These are phyloP conservation scores for Dictyostelium intermedium DNA, from an alignment of 78 protist genomes.

Conservation along the genomic window DNA sequence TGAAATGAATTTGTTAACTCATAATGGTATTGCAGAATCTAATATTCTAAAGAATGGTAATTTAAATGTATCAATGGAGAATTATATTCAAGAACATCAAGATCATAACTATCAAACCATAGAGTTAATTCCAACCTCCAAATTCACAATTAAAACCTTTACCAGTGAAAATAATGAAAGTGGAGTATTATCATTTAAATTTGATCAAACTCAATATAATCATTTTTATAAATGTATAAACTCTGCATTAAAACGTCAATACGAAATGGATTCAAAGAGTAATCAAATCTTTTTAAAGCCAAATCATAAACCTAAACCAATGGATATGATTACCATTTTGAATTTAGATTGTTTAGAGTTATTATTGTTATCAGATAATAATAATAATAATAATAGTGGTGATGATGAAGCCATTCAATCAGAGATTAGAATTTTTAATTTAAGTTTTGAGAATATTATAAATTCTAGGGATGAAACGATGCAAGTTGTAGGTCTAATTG, in stretches of 20 bases:
- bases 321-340: neutral
- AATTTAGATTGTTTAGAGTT: neutral
- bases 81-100: neutral
- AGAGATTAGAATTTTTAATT: neutral
- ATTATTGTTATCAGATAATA: neutral
- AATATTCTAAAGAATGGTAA: neutral
- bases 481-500: constrained; percentile 9
- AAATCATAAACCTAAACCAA: neutral
- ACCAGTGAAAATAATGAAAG: neutral
- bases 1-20: constrained; percentile 4
- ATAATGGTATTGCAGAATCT: neutral
- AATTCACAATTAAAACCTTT: neutral
- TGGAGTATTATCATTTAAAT: neutral
- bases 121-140: neutral
- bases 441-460: constrained; percentile 8
- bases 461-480: neutral
- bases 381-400: neutral
- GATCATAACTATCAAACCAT: neutral
- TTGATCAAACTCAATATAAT: neutral
- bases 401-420: neutral
- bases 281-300: constrained; percentile 22
- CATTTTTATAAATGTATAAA: constrained; percentile 13
- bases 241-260: constrained; percentile 21
- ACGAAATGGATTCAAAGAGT: constrained; percentile 14
- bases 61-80: neutral